Percentiles rank a stretch among this genome's conserved stretches.
phyloP scores from a whole-genome alignment of 2,329 filamentous ascomycete genomes.

The Orbilia javanica region DNA sequence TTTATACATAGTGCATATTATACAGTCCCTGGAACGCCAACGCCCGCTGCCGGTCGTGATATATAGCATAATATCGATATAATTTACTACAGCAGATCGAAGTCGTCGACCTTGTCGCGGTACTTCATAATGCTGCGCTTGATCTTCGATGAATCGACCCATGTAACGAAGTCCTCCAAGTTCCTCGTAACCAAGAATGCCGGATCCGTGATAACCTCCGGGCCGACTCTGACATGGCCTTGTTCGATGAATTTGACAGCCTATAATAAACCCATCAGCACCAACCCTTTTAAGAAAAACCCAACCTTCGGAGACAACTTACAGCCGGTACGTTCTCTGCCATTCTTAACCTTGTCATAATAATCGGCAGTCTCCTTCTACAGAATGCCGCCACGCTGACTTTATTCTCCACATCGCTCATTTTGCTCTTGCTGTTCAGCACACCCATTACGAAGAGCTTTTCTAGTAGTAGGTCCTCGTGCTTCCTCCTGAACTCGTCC shows the following conservation, averaged over 20 bases:
- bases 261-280: constrained; percentile 61
- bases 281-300: constrained; percentile 38
- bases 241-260: constrained; percentile 75
- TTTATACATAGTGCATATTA: constrained; percentile 28
- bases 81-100: constrained; percentile 71
- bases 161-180: constrained; percentile 79
- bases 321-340: constrained; percentile 88
- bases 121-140: constrained; percentile 78
- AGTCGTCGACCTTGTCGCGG: constrained; percentile 78
- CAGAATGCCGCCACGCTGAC: constrained; percentile 92
- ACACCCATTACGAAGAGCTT: constrained; percentile 96
- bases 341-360: constrained; percentile 93
- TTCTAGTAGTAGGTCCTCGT: constrained; percentile 87
- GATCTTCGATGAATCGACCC: constrained; percentile 79
- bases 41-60: constrained; percentile 27
- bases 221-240: constrained; percentile 76
- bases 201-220: constrained; percentile 76
- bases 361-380: constrained; percentile 82
- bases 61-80: constrained; percentile 4
- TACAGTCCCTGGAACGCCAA: constrained; percentile 35
- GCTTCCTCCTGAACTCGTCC: constrained; percentile 81
- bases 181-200: constrained; percentile 75
- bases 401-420: constrained; percentile 86
- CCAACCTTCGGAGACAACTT: constrained; percentile 59
- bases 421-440: constrained; percentile 78